These are phyloP conservation scores for Chrysoporthe cubensis DNA, from an alignment of 2,329 filamentous ascomycete genomes.

Conservation along the genomic window DNA sequence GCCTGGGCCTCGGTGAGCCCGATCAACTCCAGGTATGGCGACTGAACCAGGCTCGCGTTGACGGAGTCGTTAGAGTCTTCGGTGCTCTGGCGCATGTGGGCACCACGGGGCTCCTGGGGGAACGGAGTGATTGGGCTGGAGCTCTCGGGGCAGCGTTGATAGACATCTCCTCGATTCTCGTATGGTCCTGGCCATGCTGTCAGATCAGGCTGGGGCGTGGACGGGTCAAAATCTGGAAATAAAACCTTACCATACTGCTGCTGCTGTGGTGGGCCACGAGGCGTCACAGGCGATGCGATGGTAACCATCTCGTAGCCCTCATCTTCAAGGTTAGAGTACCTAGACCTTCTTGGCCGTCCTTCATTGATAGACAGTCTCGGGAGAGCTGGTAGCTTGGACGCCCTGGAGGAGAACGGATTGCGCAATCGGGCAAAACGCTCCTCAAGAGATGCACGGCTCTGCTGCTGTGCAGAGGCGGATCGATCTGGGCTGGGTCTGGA, in stretches of 20 bases:
- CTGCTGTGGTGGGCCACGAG: not conserved
- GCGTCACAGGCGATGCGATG: constrained; percentile 2
- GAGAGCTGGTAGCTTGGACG: not conserved
- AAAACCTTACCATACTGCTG: constrained; percentile 6
- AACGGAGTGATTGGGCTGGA: not conserved
- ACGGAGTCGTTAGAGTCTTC: constrained; percentile 16
- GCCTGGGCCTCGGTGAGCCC: constrained; percentile 38
- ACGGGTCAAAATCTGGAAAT: not conserved
- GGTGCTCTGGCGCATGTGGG: constrained; percentile 14
- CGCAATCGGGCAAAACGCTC: not conserved
- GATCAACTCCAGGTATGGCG: constrained; percentile 38
- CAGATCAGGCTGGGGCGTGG: not conserved
- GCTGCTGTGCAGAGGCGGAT: not conserved
- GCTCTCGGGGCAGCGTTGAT: not conserved
- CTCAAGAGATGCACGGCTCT: not conserved
- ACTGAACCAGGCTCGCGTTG: constrained; percentile 31
- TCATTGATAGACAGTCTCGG: not conserved
- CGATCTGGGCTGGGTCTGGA: not conserved
- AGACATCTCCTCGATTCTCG: not conserved
- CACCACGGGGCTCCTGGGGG: constrained; percentile 10
- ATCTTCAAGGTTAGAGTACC: not conserved
- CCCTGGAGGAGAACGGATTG: not conserved
- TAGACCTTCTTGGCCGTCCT: not conserved
- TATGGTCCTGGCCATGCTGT: not conserved
- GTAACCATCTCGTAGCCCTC: constrained; percentile 2